Percentiles rank a stretch among this genome's conserved stretches.
phyloP scores from a whole-genome alignment of 169 alveolate genomes.

The Cryptosporidium viatorum region DNA sequence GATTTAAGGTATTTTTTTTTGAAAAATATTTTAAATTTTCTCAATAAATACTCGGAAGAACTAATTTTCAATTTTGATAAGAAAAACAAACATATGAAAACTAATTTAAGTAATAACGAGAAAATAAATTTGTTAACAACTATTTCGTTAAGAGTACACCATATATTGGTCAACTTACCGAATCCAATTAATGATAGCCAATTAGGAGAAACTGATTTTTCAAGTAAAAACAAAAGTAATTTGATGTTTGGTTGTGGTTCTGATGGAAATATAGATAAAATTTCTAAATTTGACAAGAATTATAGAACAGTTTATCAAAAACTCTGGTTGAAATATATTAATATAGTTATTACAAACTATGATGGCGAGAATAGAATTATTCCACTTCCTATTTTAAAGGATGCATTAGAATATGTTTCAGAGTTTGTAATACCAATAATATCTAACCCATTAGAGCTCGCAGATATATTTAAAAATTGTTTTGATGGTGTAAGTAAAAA shows the following conservation, averaged over 20 bases:
- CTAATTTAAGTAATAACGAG: neutral
- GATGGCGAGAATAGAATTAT: neutral
- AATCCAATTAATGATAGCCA: conserved; percentile 4
- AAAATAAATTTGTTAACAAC: neutral
- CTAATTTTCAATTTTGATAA: too few relatives aligned
- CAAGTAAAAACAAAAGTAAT: neutral
- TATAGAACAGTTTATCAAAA: conserved; percentile 35
- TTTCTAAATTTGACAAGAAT: conserved; percentile 20
- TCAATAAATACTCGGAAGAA: neutral
- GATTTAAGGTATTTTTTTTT: conserved; percentile 44
- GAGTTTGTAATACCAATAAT: conserved; percentile 32
- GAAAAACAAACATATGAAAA: neutral
- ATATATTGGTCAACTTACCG: conserved; percentile 27
- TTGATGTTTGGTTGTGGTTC: neutral
- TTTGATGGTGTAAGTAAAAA: conserved; percentile 19
- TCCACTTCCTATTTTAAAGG: conserved; percentile 23
- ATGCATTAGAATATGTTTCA: conserved; percentile 38
- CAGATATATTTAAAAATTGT: conserved; percentile 33
- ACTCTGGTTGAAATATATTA: conserved; percentile 36
- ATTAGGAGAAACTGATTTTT: neutral
- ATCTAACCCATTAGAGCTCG: conserved; percentile 63
- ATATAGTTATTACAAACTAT: neutral
- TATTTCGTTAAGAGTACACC: conserved; percentile 1
- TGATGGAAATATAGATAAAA: neutral
- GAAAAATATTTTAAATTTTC: conserved; percentile 24